These are phyloP conservation scores for Cardamine chenopodiifolia DNA, from an alignment of 345 rosid genomes.

Conservation along the genomic window DNA sequence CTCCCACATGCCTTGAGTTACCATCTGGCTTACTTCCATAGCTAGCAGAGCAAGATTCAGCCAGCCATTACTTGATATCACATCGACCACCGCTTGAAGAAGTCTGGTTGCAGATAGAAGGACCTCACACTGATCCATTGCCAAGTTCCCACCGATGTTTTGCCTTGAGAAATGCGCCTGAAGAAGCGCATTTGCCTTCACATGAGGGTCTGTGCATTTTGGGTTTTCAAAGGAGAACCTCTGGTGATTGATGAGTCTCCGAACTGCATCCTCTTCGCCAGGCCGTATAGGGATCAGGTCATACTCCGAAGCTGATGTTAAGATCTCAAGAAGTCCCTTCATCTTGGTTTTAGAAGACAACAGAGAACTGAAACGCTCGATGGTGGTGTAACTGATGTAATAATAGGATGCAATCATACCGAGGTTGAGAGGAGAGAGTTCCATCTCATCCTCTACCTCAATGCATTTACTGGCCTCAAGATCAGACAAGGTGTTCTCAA, in stretches of 20 bases:
- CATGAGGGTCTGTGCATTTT: constrained; percentile 75
- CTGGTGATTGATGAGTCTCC: constrained; percentile 82
- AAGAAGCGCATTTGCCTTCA: constrained; percentile 86
- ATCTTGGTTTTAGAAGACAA: constrained; percentile 83
- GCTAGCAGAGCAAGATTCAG: constrained; percentile 86
- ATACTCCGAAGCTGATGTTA: constrained; percentile 91
- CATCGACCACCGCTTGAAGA: constrained; percentile 92
- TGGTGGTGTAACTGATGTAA: constrained; percentile 83
- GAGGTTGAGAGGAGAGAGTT: constrained; percentile 76
- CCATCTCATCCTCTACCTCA: constrained; percentile 76
- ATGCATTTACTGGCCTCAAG: constrained; percentile 84
- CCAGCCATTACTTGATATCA: constrained; percentile 90
- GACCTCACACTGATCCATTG: constrained; percentile 80
- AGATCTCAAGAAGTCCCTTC: constrained; percentile 90
- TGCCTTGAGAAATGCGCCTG: constrained; percentile 97
- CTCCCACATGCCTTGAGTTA: constrained; percentile 97
- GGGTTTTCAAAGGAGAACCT: constrained; percentile 87
- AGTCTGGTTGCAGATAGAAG: constrained; percentile 71
- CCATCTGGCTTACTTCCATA: constrained; percentile 96
- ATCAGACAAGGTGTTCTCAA: constrained; percentile 78
- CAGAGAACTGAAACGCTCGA: constrained; percentile 86
- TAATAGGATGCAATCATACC: constrained; percentile 92
- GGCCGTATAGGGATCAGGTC: constrained; percentile 74
- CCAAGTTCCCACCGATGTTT: constrained; percentile 66
- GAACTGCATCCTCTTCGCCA: constrained; percentile 84